A percentile compares a stretch with the other conserved stretches of the same genome.
phyloP scores from a whole-genome alignment of 2,329 filamentous ascomycete genomes.

The Proliferodiscus dingleyae region DNA sequence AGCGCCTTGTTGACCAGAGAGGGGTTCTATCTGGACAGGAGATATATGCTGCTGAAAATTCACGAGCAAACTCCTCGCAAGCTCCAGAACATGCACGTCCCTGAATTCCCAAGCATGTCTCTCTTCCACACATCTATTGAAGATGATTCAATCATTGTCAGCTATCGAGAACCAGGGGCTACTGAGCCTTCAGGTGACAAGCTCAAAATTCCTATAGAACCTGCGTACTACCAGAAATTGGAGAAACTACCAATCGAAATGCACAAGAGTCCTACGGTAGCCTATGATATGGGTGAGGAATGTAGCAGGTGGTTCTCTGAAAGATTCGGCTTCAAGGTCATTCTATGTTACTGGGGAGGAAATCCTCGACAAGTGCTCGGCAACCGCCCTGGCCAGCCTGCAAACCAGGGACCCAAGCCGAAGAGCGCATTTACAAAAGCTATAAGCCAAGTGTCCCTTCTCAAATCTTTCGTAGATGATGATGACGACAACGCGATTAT shows the following conservation, averaged over 20 bases:
- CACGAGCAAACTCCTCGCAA: slow-evolving; percentile 33
- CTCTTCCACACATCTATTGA: slow-evolving; percentile 58
- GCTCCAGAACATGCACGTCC: slow-evolving; percentile 56
- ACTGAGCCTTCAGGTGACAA: slow-evolving; percentile 14
- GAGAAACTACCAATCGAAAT: slow-evolving; percentile 50
- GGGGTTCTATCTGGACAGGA: slow-evolving; percentile 61
- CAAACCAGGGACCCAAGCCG: slow-evolving; percentile 13
- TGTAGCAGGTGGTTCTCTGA: slow-evolving; percentile 64
- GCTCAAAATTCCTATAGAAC: slow-evolving; percentile 54
- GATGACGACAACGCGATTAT: slow-evolving; percentile 46
- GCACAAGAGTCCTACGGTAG: slow-evolving; percentile 52
- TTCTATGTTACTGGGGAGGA: slow-evolving; percentile 61
- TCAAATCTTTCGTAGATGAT: slow-evolving; percentile 13
- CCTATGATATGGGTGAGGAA: slow-evolving; percentile 56
- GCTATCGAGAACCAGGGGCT: slow-evolving; percentile 31
- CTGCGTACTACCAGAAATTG: slow-evolving; percentile 40
- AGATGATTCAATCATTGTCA: slow-evolving; percentile 37
- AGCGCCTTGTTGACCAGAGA: slow-evolving; percentile 52
- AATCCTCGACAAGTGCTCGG: slow-evolving; percentile 58
- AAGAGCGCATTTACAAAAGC: slow-evolving; percentile 9
- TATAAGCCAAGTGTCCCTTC: slow-evolving; percentile 17
- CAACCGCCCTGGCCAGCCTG: slow-evolving; percentile 19
- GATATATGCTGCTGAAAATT: slow-evolving; percentile 63
- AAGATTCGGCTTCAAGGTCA: slow-evolving; percentile 57
- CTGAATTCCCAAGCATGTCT: slow-evolving; percentile 52